Conservation (phyloP, 148 eudicot genomes). For the Fagopyrum homotropicum region DNA sequence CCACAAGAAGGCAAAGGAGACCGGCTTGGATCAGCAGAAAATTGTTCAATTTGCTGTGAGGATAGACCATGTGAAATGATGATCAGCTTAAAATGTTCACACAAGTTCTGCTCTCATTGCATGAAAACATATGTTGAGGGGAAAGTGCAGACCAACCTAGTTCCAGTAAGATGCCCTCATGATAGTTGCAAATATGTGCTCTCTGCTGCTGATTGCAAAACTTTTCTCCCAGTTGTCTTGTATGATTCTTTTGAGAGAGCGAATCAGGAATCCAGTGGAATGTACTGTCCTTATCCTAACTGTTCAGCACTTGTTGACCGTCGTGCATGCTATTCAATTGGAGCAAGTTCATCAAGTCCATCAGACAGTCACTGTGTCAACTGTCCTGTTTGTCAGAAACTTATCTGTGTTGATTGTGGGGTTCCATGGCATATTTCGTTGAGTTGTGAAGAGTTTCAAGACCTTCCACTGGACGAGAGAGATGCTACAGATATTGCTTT, state of each 20-base stretch:
- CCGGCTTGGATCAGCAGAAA: conserved; percentile 21
- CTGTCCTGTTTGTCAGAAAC: conserved; percentile 59
- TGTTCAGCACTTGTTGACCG: conserved; percentile 64
- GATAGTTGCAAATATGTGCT: conserved; percentile 48
- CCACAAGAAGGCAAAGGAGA: conserved; percentile 23
- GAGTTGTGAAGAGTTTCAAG: conserved; percentile 69
- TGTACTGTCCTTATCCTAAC: conserved; percentile 57
- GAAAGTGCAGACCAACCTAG: conserved; percentile 46
- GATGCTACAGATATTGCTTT: conserved; percentile 42
- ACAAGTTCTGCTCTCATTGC: conserved; percentile 75
- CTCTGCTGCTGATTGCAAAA: conserved; percentile 43
- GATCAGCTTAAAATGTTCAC: conserved; percentile 54
- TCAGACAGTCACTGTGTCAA: conserved; percentile 48
- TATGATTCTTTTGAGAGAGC: conserved; percentile 48
- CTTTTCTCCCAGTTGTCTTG: conserved; percentile 60
- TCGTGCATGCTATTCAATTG: conserved; percentile 40
- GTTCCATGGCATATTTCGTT: conserved; percentile 70
- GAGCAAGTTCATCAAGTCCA: conserved; percentile 45
- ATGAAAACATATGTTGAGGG: conserved; percentile 62
- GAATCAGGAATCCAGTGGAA: conserved; percentile 38
- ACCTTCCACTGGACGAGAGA: conserved; percentile 50
- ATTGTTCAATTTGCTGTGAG: conserved; percentile 64
- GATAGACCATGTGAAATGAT: conserved; percentile 54
- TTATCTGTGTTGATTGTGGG: conserved; percentile 55
- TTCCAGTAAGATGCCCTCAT: conserved; percentile 66